phyloP scores from a whole-genome alignment of 2,329 filamentous ascomycete species.

The Harringtonia aguacate region DNA sequence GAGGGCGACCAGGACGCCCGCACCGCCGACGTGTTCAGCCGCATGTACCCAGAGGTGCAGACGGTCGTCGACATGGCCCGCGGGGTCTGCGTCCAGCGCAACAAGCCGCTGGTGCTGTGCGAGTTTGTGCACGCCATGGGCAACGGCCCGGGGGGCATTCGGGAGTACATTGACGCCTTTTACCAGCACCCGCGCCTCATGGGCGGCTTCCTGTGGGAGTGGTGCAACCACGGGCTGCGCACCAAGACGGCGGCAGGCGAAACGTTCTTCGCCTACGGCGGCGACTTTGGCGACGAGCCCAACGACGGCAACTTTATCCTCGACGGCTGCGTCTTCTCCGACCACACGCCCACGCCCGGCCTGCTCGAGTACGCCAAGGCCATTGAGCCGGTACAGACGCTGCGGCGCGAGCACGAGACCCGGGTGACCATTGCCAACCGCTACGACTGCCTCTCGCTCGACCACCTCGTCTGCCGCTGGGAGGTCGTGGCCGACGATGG shows the following conservation, averaged over 20 bases:
- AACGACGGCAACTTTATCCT: constrained; percentile 53
- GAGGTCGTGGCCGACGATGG: constrained; percentile 24
- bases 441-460: constrained; percentile 36
- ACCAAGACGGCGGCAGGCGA: constrained; percentile 29
- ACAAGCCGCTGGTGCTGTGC: constrained; percentile 49
- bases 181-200: constrained; percentile 49
- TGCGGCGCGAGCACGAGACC: constrained; percentile 18
- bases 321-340: constrained; percentile 44
- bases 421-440: constrained; percentile 28
- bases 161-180: constrained; percentile 58
- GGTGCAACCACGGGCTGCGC: constrained; percentile 50
- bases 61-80: constrained; percentile 34
- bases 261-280: constrained; percentile 50
- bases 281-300: constrained; percentile 50
- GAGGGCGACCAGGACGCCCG: constrained; percentile 51
- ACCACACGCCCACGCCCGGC: constrained; percentile 45
- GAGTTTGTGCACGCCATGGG: constrained; percentile 59
- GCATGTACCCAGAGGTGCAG: constrained; percentile 53
- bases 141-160: constrained; percentile 59
- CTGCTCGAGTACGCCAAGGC: constrained; percentile 46
- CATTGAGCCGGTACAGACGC: constrained; percentile 40
- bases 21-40: constrained; percentile 54
- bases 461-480: constrained; percentile 33
- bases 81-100: constrained; percentile 28
- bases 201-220: constrained; percentile 59